Evolutionary conservation across 1,139 yeast species (phyloP), one percentile per base, ranked within the genome.

Genomic region (Arxiozyma slooffiae): DNA sequence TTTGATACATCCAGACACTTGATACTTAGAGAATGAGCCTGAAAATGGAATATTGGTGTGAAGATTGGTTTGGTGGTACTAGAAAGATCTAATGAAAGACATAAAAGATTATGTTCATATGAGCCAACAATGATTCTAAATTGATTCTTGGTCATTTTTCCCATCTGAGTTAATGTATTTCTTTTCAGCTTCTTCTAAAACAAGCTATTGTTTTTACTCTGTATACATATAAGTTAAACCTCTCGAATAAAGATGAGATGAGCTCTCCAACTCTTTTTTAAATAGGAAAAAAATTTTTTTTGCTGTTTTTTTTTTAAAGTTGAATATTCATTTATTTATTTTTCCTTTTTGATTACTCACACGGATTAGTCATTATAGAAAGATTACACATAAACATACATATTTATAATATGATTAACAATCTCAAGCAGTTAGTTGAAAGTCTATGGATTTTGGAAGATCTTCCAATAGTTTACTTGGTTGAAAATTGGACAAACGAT

Each of bases 21-120:
- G 53, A 92, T 87, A 36, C 96, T 85, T 51, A 88, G 77, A 0
- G 95, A 76, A 68, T 92, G 98, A 1, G 98, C 96, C 59, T 92
- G 88, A 68, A 92, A 92, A 67, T 92, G 97, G 74, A 92, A 92
- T 44, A 94, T 81, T 1, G 97, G 96, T 47, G 88, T 90, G 71
- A 94, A 92, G 5, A 85, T 75, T 1, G 90, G 84, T 18, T 71
- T 67, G 18, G 63, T 63, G 38, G 38, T 36, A 18, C 59, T 56
- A 18, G 69, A 67, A 41, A 88, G 62, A 21, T 82, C 75, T 44
- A 87, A 72, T 1, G 97, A 88, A 20, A 90, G 75, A 71, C 97
- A 89, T 47, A 90, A 71, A 47, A 94, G 70, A 56, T 89, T 88
- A 70, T 94, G 98, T 70, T 94, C 98, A 62, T 94, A 92, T 0